Evolutionary conservation across 2,329 filamentous ascomycete genomes (phyloP).

Genomic region (Trichoderma atroviride): DNA sequence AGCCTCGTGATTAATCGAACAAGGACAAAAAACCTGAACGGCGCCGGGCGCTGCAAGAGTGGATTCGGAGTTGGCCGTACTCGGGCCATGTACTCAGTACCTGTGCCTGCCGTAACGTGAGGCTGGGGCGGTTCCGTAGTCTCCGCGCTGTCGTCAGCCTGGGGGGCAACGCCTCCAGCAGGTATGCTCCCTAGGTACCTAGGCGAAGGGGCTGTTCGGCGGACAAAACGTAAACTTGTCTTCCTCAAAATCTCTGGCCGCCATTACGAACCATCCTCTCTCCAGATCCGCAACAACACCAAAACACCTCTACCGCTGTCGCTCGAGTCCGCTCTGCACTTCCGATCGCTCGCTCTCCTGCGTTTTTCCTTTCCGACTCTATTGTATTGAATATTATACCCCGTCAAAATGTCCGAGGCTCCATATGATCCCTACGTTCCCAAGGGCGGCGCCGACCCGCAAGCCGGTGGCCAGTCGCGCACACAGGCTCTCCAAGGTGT

Average conservation of each 20-base stretch:
- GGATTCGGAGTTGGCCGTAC: background rate
- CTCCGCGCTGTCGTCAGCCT: slow-evolving; percentile 37
- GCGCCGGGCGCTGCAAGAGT: background rate
- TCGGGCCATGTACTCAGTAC: background rate
- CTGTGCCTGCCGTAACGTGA: slow-evolving; percentile 3
- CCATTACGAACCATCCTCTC: slow-evolving; percentile 26
- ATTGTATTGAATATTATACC: slow-evolving; percentile 1
- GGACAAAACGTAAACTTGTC: slow-evolving; percentile 28
- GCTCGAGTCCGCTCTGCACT: slow-evolving; percentile 9
- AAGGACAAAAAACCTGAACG: background rate
- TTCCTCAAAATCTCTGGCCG: slow-evolving; percentile 29
- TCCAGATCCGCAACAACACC: slow-evolving; percentile 32
- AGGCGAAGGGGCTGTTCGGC: slow-evolving; percentile 22
- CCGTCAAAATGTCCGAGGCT: slow-evolving; percentile 55
- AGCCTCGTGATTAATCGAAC: background rate
- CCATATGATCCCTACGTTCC: slow-evolving; percentile 92
- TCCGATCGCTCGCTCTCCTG: background rate
- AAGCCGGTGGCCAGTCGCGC: background rate
- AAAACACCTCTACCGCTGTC: slow-evolving; percentile 28
- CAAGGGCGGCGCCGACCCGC: slow-evolving; percentile 58
- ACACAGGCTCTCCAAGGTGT: slow-evolving; percentile 14
- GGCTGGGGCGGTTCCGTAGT: slow-evolving; percentile 30
- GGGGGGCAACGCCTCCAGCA: slow-evolving; percentile 24
- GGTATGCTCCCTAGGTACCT: slow-evolving; percentile 22
- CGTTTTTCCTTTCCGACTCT: background rate